A percentile compares a stretch with the other conserved stretches of the same genome.
Conservation (phyloP, 2,329 filamentous ascomycete genomes). For the Fusarium graminum region DNA sequence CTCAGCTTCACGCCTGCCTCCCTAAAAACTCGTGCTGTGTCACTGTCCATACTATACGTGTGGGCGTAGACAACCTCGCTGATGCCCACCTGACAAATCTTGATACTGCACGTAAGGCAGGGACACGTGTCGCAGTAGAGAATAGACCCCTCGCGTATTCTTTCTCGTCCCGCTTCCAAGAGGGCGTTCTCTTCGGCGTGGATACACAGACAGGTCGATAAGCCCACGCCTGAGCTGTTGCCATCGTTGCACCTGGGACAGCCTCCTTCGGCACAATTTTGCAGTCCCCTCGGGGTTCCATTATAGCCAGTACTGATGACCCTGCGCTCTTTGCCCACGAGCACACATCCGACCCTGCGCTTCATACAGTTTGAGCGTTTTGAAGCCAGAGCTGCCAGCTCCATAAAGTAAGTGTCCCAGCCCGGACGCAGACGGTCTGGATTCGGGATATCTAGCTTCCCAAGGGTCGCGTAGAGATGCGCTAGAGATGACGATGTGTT, state of each 20-base stretch:
- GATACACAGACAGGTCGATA: constrained; percentile 93
- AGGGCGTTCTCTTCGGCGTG: constrained; percentile 98
- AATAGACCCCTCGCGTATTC: constrained; percentile 84
- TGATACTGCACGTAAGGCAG: constrained; percentile 97
- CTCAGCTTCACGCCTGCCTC: constrained; percentile 86
- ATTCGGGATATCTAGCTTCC: constrained; percentile 80
- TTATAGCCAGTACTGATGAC: constrained; percentile 98
- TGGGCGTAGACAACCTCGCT: constrained; percentile 95
- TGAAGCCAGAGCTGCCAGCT: constrained; percentile 90
- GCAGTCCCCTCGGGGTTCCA: constrained; percentile 89
- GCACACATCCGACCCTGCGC: constrained; percentile 91
- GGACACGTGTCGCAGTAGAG: constrained; percentile 97
- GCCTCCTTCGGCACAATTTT: constrained; percentile 93
- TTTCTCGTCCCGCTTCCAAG: constrained; percentile 91
- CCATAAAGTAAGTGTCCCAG: constrained; percentile 99
- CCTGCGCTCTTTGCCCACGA: constrained; percentile 82
- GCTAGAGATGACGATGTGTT: constrained; percentile 82
- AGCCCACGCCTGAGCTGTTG: constrained; percentile 74
- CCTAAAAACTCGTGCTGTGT: constrained; percentile 84
- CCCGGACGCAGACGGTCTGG: constrained; percentile 84
- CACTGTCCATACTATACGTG: constrained; percentile 92
- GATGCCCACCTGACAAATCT: constrained; percentile 97
- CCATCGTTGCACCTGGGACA: constrained; percentile 88
- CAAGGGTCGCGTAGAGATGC: constrained; percentile 78
- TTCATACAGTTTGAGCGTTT: constrained; percentile 99